Percentiles rank a stretch among this genome's conserved stretches.
Conservation (phyloP, 805 yeast species). For the Ogataea ramenticola region DNA sequence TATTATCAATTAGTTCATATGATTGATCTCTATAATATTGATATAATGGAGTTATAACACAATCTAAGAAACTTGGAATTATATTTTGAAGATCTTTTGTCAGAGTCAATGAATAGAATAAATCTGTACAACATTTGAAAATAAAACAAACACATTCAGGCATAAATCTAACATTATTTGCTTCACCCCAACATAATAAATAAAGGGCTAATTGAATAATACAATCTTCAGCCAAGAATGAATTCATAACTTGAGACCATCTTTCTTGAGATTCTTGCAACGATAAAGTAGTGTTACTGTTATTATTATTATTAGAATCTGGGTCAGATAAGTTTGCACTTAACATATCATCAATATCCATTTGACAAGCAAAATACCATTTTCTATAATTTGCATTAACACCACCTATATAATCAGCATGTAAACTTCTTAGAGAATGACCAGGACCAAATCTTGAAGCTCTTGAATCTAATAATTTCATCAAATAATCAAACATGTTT, state of each 20-base stretch:
- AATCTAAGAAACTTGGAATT: constrained; percentile 42
- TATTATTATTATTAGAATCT: constrained; percentile 14
- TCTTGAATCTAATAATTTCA: constrained; percentile 59
- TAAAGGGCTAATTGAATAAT: constrained; percentile 61
- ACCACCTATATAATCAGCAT: constrained; percentile 74
- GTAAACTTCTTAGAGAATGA: constrained; percentile 51
- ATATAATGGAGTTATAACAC: constrained; percentile 69
- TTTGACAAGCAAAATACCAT: constrained; percentile 72
- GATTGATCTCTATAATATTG: constrained; percentile 49
- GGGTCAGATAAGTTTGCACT: constrained; percentile 14
- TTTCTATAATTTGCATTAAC: constrained; percentile 57
- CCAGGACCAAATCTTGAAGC: constrained; percentile 55
- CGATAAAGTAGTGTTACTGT: constrained; percentile 13
- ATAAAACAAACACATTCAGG: constrained; percentile 86
- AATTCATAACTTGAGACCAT: constrained; percentile 47
- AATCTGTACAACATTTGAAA: constrained; percentile 73
- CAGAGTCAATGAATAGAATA: constrained; percentile 43
- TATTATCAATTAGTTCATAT: constrained; percentile 37
- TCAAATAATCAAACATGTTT: constrained; percentile 47
- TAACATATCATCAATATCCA: constrained; percentile 49
- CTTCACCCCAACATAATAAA: constrained; percentile 83
- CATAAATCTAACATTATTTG: constrained; percentile 77
- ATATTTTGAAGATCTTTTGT: constrained; percentile 16
- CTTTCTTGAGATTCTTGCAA: constrained; percentile 38
- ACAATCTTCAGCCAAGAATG: constrained; percentile 44